Base-by-base conservation (phyloP, 257 asterid genomes). In the Gentiana macrophylla region DNA sequence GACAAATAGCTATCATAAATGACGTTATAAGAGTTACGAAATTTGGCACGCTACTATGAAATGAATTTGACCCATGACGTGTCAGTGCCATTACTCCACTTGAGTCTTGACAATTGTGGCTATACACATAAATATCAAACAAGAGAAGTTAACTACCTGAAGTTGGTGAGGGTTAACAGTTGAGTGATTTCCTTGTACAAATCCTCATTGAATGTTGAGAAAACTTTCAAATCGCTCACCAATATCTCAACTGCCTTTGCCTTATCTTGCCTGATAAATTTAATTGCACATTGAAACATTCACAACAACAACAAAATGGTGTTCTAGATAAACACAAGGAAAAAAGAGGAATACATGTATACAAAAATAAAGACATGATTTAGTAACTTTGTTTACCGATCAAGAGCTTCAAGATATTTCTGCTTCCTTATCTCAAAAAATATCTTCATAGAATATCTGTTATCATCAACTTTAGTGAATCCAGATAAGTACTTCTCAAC, bases 341-440 rank as follows among this genome's bases (percentile, higher is more conserved):
- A 35, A 5, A 10, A 38, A 37, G 8, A 38, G 5, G 57, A n/a
- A 6, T 49, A 11, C 37, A 49, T 33, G 1, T 24, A 12, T 49
- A 37, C 6, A 46, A 53, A 49, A 2, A 32, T 13, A 8, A 37
- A 41, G 54, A 49, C 12, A 6, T 36, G 3, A 24, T 33, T 11
- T 4, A 59, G 54, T 8, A 47, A 41, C 6, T 13, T 41, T 41
- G 46, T 66, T 61, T 79, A 90, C 98, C 85, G 55, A 69, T 90
- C 98, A 68, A 90, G 98, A 60, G 96, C 95, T 78, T 90, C 98
- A 50, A 90, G 98, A 78, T 90, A 90, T 69, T 86, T 90, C 81
- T 90, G 98, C 78, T 90, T 90, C 66, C 98, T 79, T 59, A 86
- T 86, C 68, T 90, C 98, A 47, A 90, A 90, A 68, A 90, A 90